Conservation (phyloP, 2,329 filamentous ascomycete genomes). For the Gliomastix tumulicola region DNA sequence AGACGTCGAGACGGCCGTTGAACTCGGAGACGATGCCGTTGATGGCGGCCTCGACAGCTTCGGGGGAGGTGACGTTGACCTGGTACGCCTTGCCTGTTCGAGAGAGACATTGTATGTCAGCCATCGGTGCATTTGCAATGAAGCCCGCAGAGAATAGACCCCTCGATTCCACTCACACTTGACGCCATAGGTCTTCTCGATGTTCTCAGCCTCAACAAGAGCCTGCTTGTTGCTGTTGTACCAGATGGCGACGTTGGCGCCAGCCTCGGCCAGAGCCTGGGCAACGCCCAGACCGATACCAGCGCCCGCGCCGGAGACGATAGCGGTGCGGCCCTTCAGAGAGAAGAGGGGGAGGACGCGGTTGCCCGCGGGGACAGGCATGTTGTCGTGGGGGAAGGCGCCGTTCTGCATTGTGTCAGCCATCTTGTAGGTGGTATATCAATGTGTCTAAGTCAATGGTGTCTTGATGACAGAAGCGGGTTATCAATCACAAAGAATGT, state of each 20-base stretch:
- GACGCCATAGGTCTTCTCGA: slow-evolving; percentile 60
- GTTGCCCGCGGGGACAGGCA: slow-evolving; percentile 34
- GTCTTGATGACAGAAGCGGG: no score
- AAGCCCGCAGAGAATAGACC: no score
- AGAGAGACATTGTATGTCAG: neutral
- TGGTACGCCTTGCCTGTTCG: slow-evolving; percentile 54
- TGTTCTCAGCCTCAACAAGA: slow-evolving; percentile 51
- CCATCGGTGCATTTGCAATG: neutral
- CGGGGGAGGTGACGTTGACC: slow-evolving; percentile 50
- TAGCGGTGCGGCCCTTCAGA: slow-evolving; percentile 62
- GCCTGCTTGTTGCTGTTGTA: slow-evolving; percentile 65
- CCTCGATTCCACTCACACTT: slow-evolving; percentile 55
- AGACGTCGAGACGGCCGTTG: slow-evolving; percentile 68
- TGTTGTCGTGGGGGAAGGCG: slow-evolving; percentile 52
- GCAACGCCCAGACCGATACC: slow-evolving; percentile 63
- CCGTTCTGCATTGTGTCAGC: slow-evolving; percentile 31
- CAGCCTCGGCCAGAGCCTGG: slow-evolving; percentile 59
- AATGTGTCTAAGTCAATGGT: no score
- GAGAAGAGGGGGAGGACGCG: slow-evolving; percentile 61
- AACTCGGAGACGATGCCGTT: slow-evolving; percentile 55
- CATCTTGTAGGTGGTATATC: slow-evolving; percentile 2
- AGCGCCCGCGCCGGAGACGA: slow-evolving; percentile 59
- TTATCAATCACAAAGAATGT: no score
- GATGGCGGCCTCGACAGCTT: slow-evolving; percentile 43
- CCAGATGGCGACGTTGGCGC: slow-evolving; percentile 66